Evolutionary conservation across 116 monocot species (phyloP), one percentile per base, ranked within the genome.

Genomic region (Trichopus zeylanicus): DNA sequence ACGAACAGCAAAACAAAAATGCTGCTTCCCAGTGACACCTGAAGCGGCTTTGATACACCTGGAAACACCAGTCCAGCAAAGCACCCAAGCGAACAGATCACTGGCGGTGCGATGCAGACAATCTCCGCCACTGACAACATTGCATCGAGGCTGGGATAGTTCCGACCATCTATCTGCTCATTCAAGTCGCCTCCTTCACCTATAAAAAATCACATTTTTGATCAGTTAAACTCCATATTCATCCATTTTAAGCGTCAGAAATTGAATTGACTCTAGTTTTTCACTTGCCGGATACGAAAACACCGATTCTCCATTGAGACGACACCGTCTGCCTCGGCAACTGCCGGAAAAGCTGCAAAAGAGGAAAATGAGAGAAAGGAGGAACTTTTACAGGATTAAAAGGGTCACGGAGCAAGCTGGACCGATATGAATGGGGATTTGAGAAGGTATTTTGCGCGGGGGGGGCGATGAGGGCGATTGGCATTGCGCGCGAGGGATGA

Each of bases 1-100:
- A 76, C 48, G 56, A 84, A 79, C 57, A 75, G 81, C 51, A 51
- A 63, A 5, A 60, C 63, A 64, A 75, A 64, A 19, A 65, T 23
- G 21, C 62, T 75, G 57, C 35, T 67, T 1, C 72, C 62, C 12
- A 67, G 38, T 20, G 55, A 60, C 29, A 35, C 9, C 19, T 61
- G 67, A 15, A 82, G 60, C 18, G 66, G 81, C 55, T 61, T 70
- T 13, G 56, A 21, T 9, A 18, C 19, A 3, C 61, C 48, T 26
- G 65, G 70, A n/a, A 70, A 20, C 8, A 60, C 12, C 31, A 37
- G 60, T 5, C 64, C 48, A 12, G 53, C 26, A 20, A 76, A 13
- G 12, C 54, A 35, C 26, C 70, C 70, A 51, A 76, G 48, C 7
- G 76, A 56, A 35, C 54, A 59, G 20, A 66, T 34, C 13, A 51